Evolutionary conservation across 768 basidiomycete genomes (phyloP).

Genomic region (Xerocomellus amylosporus): DNA sequence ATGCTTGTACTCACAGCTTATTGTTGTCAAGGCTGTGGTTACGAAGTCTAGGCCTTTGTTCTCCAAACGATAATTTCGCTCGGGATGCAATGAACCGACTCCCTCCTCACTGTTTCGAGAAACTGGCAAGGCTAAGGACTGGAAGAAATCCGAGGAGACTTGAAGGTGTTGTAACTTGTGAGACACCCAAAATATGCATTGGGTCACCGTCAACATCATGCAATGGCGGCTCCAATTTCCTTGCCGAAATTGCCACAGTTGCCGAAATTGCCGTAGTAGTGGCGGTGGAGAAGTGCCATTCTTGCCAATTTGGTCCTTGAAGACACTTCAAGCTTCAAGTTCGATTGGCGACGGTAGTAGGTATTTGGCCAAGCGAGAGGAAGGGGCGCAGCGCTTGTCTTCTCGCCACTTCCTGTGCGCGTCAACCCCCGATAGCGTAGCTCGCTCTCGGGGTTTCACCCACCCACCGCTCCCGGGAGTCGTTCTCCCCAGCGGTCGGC

Average conservation of each 20-base stretch:
- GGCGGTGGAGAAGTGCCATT: background rate
- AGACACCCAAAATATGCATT: background rate
- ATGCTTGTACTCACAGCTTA: constrained; percentile 32
- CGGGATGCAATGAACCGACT: background rate
- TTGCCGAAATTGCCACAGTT: background rate
- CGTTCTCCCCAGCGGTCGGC: too few species aligned
- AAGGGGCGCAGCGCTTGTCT: too few species aligned
- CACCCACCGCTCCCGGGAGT: too few species aligned
- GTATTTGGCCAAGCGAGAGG: too few species aligned
- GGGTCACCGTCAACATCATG: background rate
- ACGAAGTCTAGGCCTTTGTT: constrained; percentile 20
- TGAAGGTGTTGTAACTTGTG: background rate
- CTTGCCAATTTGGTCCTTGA: background rate
- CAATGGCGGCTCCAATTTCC: background rate
- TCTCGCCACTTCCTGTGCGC: too few species aligned
- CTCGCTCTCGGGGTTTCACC: too few species aligned
- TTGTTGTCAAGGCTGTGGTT: constrained; percentile 32
- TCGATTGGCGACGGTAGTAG: too few species aligned
- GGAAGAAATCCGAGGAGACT: background rate
- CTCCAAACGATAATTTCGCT: constrained; percentile 9
- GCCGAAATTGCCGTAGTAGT: background rate
- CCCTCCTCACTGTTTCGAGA: background rate
- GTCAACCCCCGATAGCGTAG: too few species aligned
- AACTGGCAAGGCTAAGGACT: background rate
- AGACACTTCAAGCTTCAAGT: too few species aligned